Percentiles rank a stretch among this genome's conserved stretches.
Evolutionary conservation across 768 basidiomycete genomes (phyloP).

Genomic region (Lentinula boryana): DNA sequence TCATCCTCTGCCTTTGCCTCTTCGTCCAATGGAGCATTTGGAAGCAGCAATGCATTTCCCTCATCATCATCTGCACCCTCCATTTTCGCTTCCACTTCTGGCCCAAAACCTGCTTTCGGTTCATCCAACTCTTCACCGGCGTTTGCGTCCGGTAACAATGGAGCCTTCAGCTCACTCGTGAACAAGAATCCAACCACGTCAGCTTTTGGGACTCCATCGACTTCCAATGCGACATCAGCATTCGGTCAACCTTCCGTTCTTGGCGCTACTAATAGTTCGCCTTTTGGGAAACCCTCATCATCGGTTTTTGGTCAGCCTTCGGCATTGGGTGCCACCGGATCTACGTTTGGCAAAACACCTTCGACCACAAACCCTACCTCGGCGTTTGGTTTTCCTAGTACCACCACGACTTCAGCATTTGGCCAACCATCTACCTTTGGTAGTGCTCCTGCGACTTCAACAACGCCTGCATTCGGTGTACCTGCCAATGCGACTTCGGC

Average conservation of each 20-base stretch:
- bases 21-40: slow-evolving; percentile 16
- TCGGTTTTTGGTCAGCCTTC: neutral
- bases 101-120: neutral
- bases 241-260: slow-evolving; percentile 6
- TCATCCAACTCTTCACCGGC: neutral
- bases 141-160: slow-evolving; percentile 8
- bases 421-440: slow-evolving; percentile 9
- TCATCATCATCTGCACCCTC: slow-evolving; percentile 16
- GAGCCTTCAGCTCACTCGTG: neutral
- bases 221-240: slow-evolving; percentile 13
- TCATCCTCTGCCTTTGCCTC: slow-evolving; percentile 16
- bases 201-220: slow-evolving; percentile 15
- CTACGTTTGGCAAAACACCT: neutral
- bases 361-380: slow-evolving; percentile 6
- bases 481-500: slow-evolving; percentile 3
- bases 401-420: slow-evolving; percentile 12
- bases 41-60: slow-evolving; percentile 28
- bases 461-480: slow-evolving; percentile 4
- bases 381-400: slow-evolving; percentile 14
- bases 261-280: neutral
- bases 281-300: neutral
- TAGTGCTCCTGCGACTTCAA: neutral
- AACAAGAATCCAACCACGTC: neutral
- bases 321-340: neutral
- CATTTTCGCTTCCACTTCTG: slow-evolving; percentile 15